Evolutionary conservation across 2,329 filamentous ascomycete genomes (phyloP).

Genomic region (Thermomyces lanuginosus): DNA sequence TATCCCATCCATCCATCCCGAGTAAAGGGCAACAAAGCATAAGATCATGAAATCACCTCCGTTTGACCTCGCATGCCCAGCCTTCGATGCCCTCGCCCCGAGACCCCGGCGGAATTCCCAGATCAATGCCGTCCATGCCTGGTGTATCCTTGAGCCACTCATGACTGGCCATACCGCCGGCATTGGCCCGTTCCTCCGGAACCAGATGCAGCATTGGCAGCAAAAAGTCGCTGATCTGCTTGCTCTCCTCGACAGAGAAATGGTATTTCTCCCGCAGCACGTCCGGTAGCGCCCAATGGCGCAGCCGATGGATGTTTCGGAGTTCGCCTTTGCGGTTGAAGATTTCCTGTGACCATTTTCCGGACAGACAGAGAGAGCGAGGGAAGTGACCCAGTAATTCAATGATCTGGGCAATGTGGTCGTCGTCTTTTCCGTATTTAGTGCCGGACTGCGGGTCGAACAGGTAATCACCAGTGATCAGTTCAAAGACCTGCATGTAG

Average conservation of each 20-base stretch:
- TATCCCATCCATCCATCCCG: too few relatives aligned
- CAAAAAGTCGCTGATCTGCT: constrained; percentile 65
- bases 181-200: constrained; percentile 80
- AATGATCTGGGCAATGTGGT: constrained; percentile 98
- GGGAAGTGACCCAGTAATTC: constrained; percentile 88
- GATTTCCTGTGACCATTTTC: constrained; percentile 97
- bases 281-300: constrained; percentile 88
- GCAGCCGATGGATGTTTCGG: constrained; percentile 87
- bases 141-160: constrained; percentile 68
- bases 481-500: constrained; percentile 61
- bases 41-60: constrained; percentile 36
- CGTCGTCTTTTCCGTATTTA: constrained; percentile 98
- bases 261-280: constrained; percentile 95
- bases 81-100: constrained; percentile 86
- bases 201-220: constrained; percentile 79
- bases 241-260: constrained; percentile 67
- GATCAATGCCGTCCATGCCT: constrained; percentile 67
- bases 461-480: constrained; percentile 95
- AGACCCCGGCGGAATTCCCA: constrained; percentile 63
- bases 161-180: constrained; percentile 84
- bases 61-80: constrained; percentile 80
- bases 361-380: constrained; percentile 75
- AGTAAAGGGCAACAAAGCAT: background rate
- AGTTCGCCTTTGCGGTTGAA: constrained; percentile 96
- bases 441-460: constrained; percentile 97